Conservation (phyloP, 1,139 yeast genomes). For the Candida tetrigidarum region DNA sequence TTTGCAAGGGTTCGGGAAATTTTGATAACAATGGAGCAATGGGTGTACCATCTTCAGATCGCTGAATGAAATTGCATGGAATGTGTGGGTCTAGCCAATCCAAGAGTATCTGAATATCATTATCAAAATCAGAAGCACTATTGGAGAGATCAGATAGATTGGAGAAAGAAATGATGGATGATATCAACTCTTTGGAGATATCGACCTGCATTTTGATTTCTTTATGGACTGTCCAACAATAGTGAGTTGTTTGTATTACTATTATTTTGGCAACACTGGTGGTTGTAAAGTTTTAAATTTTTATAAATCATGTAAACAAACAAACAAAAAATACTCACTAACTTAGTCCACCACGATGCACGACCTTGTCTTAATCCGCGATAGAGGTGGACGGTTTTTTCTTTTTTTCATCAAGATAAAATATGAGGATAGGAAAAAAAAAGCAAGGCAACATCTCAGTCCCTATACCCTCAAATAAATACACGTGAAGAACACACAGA, state of each 20-base stretch:
- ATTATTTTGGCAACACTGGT: conserved; percentile 1
- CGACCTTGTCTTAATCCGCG: too few relatives aligned
- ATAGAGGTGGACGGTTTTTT: too few relatives aligned
- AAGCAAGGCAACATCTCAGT: background rate
- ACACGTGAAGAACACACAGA: background rate
- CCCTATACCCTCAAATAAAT: too few relatives aligned
- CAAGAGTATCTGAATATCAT: conserved; percentile 42
- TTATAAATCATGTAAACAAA: background rate
- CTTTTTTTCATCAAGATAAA: too few relatives aligned
- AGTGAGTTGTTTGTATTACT: too few relatives aligned
- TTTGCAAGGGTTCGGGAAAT: conserved; percentile 34
- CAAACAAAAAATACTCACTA: background rate
- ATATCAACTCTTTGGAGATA: conserved; percentile 8
- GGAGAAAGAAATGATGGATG: conserved; percentile 23
- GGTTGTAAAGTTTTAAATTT: background rate
- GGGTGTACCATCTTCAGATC: background rate
- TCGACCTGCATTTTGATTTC: conserved; percentile 3
- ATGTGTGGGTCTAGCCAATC: conserved; percentile 43
- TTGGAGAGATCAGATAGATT: conserved; percentile 27
- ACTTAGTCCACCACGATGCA: background rate
- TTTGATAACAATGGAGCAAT: conserved; percentile 10
- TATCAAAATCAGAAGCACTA: conserved; percentile 37
- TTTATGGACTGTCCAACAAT: too few relatives aligned
- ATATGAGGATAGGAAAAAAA: too few relatives aligned
- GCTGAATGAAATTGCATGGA: conserved; percentile 18